A percentile compares a stretch with the other conserved stretches of the same genome.
phyloP scores from a whole-genome alignment of 139 green algal species.

The Tetradesmus lagerheimii region DNA sequence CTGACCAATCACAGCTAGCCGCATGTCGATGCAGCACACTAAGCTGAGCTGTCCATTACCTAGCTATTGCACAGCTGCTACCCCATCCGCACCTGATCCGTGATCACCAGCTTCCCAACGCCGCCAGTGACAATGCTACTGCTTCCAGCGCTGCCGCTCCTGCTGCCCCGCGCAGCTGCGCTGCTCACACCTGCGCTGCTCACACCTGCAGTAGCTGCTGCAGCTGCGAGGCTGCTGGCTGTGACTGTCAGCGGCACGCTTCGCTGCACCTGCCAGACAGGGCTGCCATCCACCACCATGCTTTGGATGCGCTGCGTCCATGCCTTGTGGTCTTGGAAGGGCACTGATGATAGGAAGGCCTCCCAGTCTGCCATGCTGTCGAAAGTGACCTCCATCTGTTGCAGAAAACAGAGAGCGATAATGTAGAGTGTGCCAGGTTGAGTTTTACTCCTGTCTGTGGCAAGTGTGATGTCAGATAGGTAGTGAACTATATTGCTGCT shows the following conservation, averaged over 20 bases:
- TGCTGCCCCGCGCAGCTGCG: neutral
- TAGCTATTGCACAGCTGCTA: neutral
- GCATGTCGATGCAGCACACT: too few species aligned
- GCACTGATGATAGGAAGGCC: conserved; percentile 72
- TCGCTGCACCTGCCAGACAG: conserved; percentile 72
- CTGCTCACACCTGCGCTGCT: neutral
- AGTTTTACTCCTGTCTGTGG: too few species aligned
- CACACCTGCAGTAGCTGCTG: neutral
- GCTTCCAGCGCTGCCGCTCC: neutral
- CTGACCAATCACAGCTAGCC: too few species aligned
- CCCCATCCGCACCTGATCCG: conserved; percentile 9
- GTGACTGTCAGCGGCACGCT: conserved; percentile 31
- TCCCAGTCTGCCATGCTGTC: conserved; percentile 74
- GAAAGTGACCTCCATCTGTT: conserved; percentile 76
- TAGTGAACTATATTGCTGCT: too few species aligned
- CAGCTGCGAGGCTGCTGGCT: neutral
- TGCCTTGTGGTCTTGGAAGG: conserved; percentile 58
- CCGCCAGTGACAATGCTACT: neutral
- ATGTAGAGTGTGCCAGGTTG: neutral
- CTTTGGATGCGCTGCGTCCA: conserved; percentile 70
- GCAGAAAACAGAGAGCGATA: neutral
- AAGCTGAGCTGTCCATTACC: too few species aligned
- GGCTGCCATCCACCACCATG: conserved; percentile 74
- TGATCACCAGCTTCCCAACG: conserved; percentile 2
- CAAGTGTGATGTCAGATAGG: too few species aligned